A percentile compares a stretch with the other conserved stretches of the same genome.
These are phyloP conservation scores for Boletus rubescentipes DNA, from an alignment of 768 basidiomycete species.

Conservation along the genomic window DNA sequence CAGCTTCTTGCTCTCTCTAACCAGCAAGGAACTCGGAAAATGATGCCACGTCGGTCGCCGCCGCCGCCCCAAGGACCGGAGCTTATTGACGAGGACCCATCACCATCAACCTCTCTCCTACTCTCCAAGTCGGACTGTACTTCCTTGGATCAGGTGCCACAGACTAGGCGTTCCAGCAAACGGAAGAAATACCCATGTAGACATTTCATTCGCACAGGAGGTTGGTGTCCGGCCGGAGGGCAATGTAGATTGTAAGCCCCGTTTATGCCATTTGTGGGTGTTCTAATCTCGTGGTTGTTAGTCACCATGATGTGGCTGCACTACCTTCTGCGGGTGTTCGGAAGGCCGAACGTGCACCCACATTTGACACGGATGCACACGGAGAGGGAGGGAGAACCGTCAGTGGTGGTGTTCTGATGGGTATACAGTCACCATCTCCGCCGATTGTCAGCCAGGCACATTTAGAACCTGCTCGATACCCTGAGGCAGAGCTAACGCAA, in stretches of 20 bases:
- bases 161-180: background rate
- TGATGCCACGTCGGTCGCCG: constrained; percentile 1
- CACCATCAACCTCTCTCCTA: constrained; percentile 18
- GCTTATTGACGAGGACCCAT: constrained; percentile 22
- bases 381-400: constrained; percentile 21
- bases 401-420: constrained; percentile 26
- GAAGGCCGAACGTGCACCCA: constrained; percentile 6
- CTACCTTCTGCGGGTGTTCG: constrained; percentile 20
- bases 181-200: constrained; percentile 40
- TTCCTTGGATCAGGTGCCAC: constrained; percentile 8
- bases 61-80: constrained; percentile 5
- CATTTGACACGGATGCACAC: constrained; percentile 3
- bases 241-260: constrained; percentile 42
- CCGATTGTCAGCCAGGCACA: background rate
- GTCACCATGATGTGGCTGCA: constrained; percentile 23
- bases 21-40: background rate
- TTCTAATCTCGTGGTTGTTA: constrained; percentile 2
- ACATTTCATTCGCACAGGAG: constrained; percentile 41
- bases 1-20: constrained; percentile 13
- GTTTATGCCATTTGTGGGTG: background rate
- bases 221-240: constrained; percentile 43
- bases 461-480: constrained; percentile 27
- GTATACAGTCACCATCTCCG: constrained; percentile 14
- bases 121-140: constrained; percentile 25
- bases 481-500: constrained; percentile 31